Evolutionary conservation across 2,329 filamentous ascomycete genomes (phyloP), one percentile per base, ranked within the genome.

Genomic region (Metarhizium guizhouense): DNA sequence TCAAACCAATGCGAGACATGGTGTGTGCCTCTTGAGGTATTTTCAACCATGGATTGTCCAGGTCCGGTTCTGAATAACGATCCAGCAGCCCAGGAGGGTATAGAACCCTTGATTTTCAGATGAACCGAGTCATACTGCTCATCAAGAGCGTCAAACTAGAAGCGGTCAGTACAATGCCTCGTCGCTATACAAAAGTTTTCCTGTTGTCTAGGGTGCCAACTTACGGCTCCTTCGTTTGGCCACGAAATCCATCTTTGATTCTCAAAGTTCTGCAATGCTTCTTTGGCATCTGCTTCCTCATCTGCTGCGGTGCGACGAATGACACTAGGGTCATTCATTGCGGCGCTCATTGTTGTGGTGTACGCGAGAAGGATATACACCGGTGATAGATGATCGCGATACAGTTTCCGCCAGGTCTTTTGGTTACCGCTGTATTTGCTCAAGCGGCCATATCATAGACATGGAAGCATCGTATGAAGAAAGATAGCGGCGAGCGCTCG

Each of bases 1-100:
- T 94, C 90, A 61, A 94, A 94, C 89, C 89, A 94, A 67, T 94
- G 88, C 1, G 77, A 81, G 13, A 85, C 75, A 36, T 76, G 74
- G 63, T 85, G 84, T 0, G 76, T 80, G n/a, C 83, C 82, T 3
- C 76, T 75, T 2, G 80, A 70, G 0, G 82, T 83, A 47, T 72
- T 67, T n/a, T 84, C 75, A 3, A 90, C 71, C 42, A 79, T 78
- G 66, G 80, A 82, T 32, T 80, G 77, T 1, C 88, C 87, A 0
- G 88, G 87, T 0, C 90, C 89, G 0, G 86, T 91, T 29, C 89
- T 80, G 68, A 86, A 93, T 0, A 94, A 76, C 1, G 80, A 76
- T 1, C 90, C 90, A 2, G 86, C 83, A 3, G 83, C 83, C 75
- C 87, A 92, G 1, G 74, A 57, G 1, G 90, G 90, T 52, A 94